Conservation (phyloP, 306 rosid genomes). For the Casuarina glauca region DNA sequence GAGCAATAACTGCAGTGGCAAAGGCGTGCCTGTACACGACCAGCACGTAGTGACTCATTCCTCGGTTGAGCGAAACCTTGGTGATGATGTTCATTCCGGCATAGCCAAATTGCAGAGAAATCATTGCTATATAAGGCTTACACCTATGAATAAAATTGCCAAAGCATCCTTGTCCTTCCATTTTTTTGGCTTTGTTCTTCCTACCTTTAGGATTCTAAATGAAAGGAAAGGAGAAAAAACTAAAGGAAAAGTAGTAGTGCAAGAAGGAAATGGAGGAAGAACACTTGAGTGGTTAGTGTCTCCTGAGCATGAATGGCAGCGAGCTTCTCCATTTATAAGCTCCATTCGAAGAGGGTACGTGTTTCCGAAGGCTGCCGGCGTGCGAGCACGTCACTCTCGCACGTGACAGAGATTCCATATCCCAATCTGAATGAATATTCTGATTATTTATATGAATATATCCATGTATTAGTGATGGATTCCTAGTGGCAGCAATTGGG, state of each 20-base stretch:
- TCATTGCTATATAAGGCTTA: constrained; percentile 89
- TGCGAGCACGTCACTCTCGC: not conserved
- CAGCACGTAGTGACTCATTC: constrained; percentile 92
- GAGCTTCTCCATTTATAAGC: constrained; percentile 41
- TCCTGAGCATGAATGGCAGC: constrained; percentile 40
- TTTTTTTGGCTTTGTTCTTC: constrained; percentile 26
- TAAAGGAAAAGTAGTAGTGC: not conserved
- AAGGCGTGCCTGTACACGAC: constrained; percentile 89
- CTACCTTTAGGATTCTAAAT: not conserved
- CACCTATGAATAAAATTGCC: constrained; percentile 43
- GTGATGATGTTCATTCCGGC: constrained; percentile 97
- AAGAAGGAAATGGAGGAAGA: constrained; percentile 40
- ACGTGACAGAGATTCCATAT: not conserved
- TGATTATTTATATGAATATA: not conserved
- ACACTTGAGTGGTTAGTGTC: constrained; percentile 47
- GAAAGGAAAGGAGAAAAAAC: not conserved
- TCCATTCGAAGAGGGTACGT: not conserved
- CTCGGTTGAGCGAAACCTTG: constrained; percentile 77
- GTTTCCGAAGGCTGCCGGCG: not conserved
- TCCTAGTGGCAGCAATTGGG: constrained; percentile 36
- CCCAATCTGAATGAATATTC: constrained; percentile 33
- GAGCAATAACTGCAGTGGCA: constrained; percentile 84
- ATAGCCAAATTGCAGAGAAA: constrained; percentile 81
- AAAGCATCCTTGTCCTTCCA: constrained; percentile 44
- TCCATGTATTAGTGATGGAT: constrained; percentile 18